Conservation (phyloP, 805 yeast genomes). For the Yamadazyma paraphyllophila region DNA sequence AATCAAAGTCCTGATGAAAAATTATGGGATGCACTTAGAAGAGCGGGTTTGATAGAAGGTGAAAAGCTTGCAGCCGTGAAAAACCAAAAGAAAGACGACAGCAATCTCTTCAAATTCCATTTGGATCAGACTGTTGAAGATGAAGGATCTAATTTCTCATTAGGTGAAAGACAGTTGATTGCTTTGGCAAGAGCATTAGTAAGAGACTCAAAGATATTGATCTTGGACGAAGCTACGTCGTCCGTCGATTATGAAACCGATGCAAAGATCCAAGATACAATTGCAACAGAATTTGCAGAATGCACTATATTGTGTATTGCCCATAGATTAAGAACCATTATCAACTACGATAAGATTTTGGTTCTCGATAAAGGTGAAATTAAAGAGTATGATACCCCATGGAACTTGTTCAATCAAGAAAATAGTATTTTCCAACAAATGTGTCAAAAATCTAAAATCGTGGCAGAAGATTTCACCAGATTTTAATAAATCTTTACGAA, state of each 20-base stretch:
- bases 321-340: constrained; percentile 74
- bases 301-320: constrained; percentile 88
- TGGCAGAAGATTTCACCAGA: constrained; percentile 40
- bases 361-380: constrained; percentile 82
- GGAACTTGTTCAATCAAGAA: constrained; percentile 52
- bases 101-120: constrained; percentile 37
- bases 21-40: constrained; percentile 59
- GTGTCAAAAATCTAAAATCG: constrained; percentile 56
- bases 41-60: constrained; percentile 53
- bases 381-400: constrained; percentile 74
- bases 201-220: constrained; percentile 70
- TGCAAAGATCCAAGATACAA: constrained; percentile 71
- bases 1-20: constrained; percentile 46
- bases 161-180: constrained; percentile 75
- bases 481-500: background rate
- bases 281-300: constrained; percentile 61
- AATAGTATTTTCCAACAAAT: constrained; percentile 62
- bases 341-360: constrained; percentile 71
- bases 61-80: constrained; percentile 22
- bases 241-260: constrained; percentile 87
- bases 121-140: constrained; percentile 53
- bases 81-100: constrained; percentile 25
- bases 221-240: constrained; percentile 82
- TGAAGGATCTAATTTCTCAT: constrained; percentile 70
- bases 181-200: constrained; percentile 84